Conservation (phyloP, 345 rosid genomes). For the Brassica carinata region DNA sequence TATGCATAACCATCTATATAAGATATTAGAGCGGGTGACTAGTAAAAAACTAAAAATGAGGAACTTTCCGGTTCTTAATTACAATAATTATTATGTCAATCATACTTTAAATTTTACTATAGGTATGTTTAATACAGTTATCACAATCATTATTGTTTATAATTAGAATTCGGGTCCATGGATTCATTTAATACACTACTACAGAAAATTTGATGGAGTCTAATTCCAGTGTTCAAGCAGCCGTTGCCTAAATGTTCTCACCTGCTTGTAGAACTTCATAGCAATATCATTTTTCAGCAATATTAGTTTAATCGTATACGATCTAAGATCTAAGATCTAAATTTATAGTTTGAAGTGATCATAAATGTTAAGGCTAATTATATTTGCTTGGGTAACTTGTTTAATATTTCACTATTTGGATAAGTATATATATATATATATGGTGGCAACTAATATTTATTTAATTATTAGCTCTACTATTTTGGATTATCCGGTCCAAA, state of each 20-base stretch:
- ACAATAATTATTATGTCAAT: background rate
- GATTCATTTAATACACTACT: background rate
- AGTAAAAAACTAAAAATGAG: background rate
- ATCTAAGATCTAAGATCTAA: background rate
- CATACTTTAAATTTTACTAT: background rate
- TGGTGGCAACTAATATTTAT: background rate
- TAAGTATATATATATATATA: background rate
- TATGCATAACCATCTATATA: background rate
- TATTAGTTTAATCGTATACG: background rate
- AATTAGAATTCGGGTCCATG: background rate
- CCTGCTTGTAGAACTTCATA: background rate
- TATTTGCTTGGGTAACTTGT: background rate
- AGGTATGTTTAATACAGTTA: background rate
- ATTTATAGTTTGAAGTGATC: background rate
- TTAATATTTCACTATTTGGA: background rate
- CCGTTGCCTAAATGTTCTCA: background rate
- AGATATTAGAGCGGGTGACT: background rate
- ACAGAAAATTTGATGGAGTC: background rate
- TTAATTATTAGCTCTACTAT: background rate
- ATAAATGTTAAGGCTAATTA: background rate
- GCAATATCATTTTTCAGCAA: background rate
- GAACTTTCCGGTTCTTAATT: background rate
- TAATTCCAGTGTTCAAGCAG: background rate
- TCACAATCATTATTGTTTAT: background rate
- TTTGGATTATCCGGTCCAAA: background rate